Evolutionary conservation across 306 rosid genomes (phyloP).

Genomic region (Dryas octopetala): DNA sequence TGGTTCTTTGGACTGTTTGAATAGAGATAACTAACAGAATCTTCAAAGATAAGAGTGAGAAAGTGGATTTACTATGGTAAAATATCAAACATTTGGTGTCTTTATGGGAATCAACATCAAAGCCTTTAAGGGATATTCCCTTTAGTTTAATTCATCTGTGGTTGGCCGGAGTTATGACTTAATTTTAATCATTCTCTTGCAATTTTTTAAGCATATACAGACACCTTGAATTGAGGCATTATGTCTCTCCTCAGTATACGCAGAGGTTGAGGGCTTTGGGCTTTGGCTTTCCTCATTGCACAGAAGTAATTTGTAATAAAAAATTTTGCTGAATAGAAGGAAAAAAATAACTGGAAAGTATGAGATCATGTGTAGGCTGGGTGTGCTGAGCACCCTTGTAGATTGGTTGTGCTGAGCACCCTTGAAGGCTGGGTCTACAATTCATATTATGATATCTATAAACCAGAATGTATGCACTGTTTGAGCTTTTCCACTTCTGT

Average conservation of each 20-base stretch:
- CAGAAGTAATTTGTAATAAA: background rate
- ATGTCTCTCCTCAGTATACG: background rate
- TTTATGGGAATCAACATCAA: background rate
- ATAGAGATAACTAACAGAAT: background rate
- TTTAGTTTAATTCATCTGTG: too few relatives aligned
- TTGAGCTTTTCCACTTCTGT: too few relatives aligned
- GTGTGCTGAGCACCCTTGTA: background rate
- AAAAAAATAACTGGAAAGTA: background rate
- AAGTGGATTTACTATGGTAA: background rate
- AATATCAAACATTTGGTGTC: background rate
- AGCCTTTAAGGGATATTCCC: too few relatives aligned
- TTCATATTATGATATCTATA: background rate
- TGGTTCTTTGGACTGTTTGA: background rate
- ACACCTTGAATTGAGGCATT: background rate
- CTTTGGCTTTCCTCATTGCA: background rate
- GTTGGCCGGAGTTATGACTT: too few relatives aligned
- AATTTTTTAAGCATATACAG: too few relatives aligned
- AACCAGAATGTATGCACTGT: conserved; percentile 6
- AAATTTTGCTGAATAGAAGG: background rate
- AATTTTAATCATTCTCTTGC: too few relatives aligned
- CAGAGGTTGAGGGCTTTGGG: background rate
- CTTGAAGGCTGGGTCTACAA: background rate
- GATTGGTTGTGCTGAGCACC: too few relatives aligned
- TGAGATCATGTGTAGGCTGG: background rate
- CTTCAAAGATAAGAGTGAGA: background rate